Evolutionary conservation across 1,284 basidiomycete species (phyloP), one percentile per base, ranked within the genome.

Genomic region (Coriolopsis trogii): DNA sequence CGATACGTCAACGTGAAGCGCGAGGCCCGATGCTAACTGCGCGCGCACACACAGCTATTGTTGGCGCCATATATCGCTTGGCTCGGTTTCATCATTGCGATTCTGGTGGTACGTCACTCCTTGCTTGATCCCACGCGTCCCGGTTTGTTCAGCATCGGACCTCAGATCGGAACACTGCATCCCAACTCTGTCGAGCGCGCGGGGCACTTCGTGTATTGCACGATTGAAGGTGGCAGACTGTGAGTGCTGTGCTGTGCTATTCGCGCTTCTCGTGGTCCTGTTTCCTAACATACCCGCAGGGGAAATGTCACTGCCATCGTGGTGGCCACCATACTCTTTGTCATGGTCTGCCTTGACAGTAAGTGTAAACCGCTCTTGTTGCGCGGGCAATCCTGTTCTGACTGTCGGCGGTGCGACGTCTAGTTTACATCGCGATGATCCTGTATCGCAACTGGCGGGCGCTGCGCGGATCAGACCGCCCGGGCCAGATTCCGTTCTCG

Each of bases 381-480:
- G 12, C 25, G 21, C 12, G 10, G 13, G 29, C n/a, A n/a, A n/a
- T n/a, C n/a, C n/a, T n/a, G n/a, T n/a, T n/a, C n/a, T n/a, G n/a
- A n/a, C n/a, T n/a, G n/a, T n/a, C n/a, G n/a, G n/a, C n/a, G n/a
- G n/a, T n/a, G n/a, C n/a, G n/a, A n/a, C n/a, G n/a, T n/a, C n/a
- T n/a, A 53, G 58, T 60, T 26, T 59, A 59, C 45, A 58, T 60
- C 40, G 56, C 37, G 12, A 30, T 42, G 16, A 39, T 59, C 18
- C 48, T 62, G 12, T 56, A 51, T 52, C 51, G 38, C 46, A 58
- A 60, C 52, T 60, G 61, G 61, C 53, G 58, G 21, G 61, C 59
- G n/a, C 51, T 59, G 13, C 51, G 49, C 29, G 54, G 53, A 21
- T 56, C 57, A 13, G 55, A 57, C 40, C 48, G 44, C 15, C 54